Percentiles rank a stretch among this genome's conserved stretches.
phyloP scores from a whole-genome alignment of 495 filamentous ascomycete species.

The Tetracladium setigerum region DNA sequence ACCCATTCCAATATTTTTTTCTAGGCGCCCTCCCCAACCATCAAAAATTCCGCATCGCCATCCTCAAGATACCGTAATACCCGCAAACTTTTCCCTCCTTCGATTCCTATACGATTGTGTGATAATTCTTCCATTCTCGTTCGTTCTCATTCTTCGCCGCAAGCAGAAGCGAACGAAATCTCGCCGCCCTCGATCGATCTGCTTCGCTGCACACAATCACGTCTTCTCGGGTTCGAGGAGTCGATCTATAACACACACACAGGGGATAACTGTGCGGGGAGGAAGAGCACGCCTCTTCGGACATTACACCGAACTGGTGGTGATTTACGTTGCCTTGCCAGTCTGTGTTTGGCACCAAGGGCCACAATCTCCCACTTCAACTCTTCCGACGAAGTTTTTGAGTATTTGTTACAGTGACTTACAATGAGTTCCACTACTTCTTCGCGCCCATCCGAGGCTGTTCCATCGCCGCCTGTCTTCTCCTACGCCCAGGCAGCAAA shows the following conservation, averaged over 20 bases:
- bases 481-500: slow-evolving; percentile 96
- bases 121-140: too few species aligned
- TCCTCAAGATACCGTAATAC: neutral
- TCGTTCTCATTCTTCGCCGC: too few species aligned
- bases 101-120: too few species aligned
- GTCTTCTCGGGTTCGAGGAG: too few species aligned
- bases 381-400: too few species aligned
- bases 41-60: neutral
- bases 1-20: neutral
- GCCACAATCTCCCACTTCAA: neutral
- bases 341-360: neutral
- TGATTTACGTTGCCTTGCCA: slow-evolving; percentile 14
- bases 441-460: slow-evolving; percentile 8
- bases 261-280: slow-evolving; percentile 23
- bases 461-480: slow-evolving; percentile 39
- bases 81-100: neutral
- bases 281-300: slow-evolving; percentile 29
- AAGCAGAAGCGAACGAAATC: neutral
- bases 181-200: neutral
- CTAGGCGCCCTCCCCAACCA: neutral
- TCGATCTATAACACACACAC: too few species aligned
- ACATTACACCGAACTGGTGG: slow-evolving; percentile 19
- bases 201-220: neutral
- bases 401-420: neutral
- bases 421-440: slow-evolving; percentile 21